phyloP scores from a whole-genome alignment of 2,329 filamentous ascomycete genomes.

The Simplicillium sp. region DNA sequence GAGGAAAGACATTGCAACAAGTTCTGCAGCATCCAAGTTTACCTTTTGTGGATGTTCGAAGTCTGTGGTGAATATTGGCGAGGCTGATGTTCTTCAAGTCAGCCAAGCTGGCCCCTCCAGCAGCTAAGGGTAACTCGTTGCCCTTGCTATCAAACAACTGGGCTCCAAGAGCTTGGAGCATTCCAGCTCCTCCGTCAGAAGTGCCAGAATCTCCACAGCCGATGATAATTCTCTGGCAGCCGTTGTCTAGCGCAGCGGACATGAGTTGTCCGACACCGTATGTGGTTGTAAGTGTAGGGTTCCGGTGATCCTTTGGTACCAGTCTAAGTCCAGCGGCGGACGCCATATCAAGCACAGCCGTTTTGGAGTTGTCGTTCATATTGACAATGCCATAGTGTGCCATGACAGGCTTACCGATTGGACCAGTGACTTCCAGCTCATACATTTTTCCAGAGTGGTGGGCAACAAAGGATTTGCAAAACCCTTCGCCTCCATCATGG shows the following conservation, averaged over 20 bases:
- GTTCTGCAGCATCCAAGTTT: too few relatives aligned
- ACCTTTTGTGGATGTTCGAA: conserved; percentile 22
- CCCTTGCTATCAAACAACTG: conserved; percentile 28
- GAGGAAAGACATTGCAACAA: too few relatives aligned
- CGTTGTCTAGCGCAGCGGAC: conserved; percentile 32
- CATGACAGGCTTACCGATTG: conserved; percentile 26
- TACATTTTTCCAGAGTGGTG: conserved; percentile 30
- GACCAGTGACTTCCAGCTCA: conserved; percentile 29
- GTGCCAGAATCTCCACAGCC: conserved; percentile 46
- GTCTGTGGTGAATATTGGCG: neutral
- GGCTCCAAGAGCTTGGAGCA: conserved; percentile 43
- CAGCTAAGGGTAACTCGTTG: conserved; percentile 23
- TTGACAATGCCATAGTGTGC: conserved; percentile 34
- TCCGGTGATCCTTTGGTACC: conserved; percentile 30
- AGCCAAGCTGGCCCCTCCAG: conserved; percentile 20
- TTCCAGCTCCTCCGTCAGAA: conserved; percentile 41
- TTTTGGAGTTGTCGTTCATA: conserved; percentile 14
- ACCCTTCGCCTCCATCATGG: conserved; percentile 44
- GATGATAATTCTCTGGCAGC: conserved; percentile 34
- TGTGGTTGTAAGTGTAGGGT: conserved; percentile 38
- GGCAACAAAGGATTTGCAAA: conserved; percentile 33
- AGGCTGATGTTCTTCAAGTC: neutral
- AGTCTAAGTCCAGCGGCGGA: conserved; percentile 41
- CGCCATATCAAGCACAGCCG: conserved; percentile 43
- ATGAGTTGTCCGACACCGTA: conserved; percentile 42